Conservation (phyloP, 441 rosid species). For the Erodium texanum region DNA sequence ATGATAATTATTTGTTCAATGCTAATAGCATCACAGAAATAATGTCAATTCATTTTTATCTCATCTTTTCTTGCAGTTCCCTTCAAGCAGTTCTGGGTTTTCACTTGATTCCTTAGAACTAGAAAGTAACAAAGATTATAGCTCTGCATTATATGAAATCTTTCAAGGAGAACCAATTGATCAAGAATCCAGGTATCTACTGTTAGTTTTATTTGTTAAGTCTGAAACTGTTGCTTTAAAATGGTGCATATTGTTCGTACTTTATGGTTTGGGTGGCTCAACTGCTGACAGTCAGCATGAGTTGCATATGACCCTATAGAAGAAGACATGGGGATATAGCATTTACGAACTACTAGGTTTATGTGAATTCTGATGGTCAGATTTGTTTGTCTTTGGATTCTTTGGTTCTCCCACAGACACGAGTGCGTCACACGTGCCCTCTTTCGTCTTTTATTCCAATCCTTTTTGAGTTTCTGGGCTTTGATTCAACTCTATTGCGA, state of each 20-base stretch:
- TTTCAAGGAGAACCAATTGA: slow-evolving; percentile 54
- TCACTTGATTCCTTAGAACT: slow-evolving; percentile 48
- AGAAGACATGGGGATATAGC: background rate
- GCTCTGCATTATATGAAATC: slow-evolving; percentile 46
- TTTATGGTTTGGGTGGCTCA: background rate
- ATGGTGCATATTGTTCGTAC: background rate
- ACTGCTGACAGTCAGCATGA: too few relatives aligned
- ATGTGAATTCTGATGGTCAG: too few relatives aligned
- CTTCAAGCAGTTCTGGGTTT: slow-evolving; percentile 52
- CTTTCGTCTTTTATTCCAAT: too few relatives aligned
- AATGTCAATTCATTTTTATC: slow-evolving; percentile 6
- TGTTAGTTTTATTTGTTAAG: slow-evolving; percentile 14
- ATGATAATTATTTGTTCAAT: slow-evolving; percentile 4
- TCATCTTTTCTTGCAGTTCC: slow-evolving; percentile 62
- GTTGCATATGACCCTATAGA: background rate
- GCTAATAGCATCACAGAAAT: slow-evolving; percentile 1
- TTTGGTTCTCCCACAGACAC: too few relatives aligned
- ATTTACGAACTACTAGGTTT: background rate
- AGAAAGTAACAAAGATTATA: slow-evolving; percentile 56
- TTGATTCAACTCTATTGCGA: too few relatives aligned
- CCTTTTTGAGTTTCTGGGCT: too few relatives aligned
- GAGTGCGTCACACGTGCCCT: too few relatives aligned
- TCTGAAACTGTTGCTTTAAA: slow-evolving; percentile 10
- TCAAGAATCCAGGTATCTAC: slow-evolving; percentile 52
- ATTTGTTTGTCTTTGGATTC: too few relatives aligned